Evolutionary conservation across 345 rosid genomes (phyloP), one percentile per base, ranked within the genome.

Genomic region (Hirschfeldia incana): DNA sequence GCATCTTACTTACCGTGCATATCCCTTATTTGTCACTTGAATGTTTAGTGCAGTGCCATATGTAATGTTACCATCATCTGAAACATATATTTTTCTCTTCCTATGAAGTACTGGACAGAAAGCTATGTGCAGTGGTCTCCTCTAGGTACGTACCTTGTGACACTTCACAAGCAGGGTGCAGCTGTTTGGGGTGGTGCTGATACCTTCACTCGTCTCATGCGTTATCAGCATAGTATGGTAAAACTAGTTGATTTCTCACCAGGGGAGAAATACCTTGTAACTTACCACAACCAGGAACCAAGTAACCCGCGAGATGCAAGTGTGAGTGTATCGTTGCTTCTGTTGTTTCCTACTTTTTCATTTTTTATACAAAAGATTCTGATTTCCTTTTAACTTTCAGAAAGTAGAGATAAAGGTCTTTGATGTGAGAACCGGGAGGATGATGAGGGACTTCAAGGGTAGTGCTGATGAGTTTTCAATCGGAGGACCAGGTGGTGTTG

Each of bases 71-170:
- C 3, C 60, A 21, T 21, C 61, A 13, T 53, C 34, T 69, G 34
- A 60, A 60, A 53, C 5, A 17, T 1, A 39, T 72, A 21, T 72
- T 77, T 2, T 21, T 28, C n/a, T 81, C 63, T 61, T 5, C 58
- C 34, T 78, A 57, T 63, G 39, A 90, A 95, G 99, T 90, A 86
- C 74, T 95, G 98, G 98, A 95, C 99, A 0, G 97, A 93, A 69
- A 89, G 97, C 74, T 95, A 76, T 83, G 97, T 95, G 77, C 97
- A 93, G 84, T 91, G 98, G 99, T 95, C 99, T 49, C 94, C 99
- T 29, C 84, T 91, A 15, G 99, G 99, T 58, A 93, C 98, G 29
- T 95, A 95, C 83, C 81, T 93, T 69, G 99, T 97, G n/a, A 95
- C 99, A 71, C 88, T 93, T 79, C 98, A 95, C 85, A 86, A 90